Evolutionary conservation across 2,329 filamentous ascomycete genomes (phyloP), one percentile per base, ranked within the genome.

Genomic region (Epichloe baconii): DNA sequence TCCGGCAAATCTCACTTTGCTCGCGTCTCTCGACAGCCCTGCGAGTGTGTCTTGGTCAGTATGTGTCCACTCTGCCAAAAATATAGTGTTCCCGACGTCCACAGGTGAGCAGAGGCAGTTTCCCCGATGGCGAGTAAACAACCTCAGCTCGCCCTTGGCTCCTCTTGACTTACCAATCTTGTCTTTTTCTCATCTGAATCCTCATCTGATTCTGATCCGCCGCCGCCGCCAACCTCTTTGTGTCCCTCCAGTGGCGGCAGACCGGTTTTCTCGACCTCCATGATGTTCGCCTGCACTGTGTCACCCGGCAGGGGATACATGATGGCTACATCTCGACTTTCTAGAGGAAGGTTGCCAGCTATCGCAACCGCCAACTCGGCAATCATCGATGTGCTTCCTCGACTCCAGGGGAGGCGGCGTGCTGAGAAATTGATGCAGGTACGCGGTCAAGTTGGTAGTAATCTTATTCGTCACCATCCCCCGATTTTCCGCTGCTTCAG

Each of bases 331-430:
- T 97, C 93, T 56, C 93, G 81, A 58, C 88, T 93, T 68, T 98
- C 93, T 40, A 95, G 71, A 0, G 93, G 91, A 44, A 97, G 71
- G 64, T 96, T 94, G 53, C 84, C 79, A 0, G 87, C 82, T 56
- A 98, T 89, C 54, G 83, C 85, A 34, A 97, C 79, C 0, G 90
- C 88, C 48, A 97, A 77, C 68, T 96, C 90, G 50, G 96, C 78
- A 64, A 98, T 97, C 82, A 93, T 95, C 50, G 84, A 83, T 2
- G 90, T 86, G 55, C 88, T 89, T 48, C 88, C 57, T 91, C 84
- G n/a, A 97, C 77, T 8, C 89, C 90, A 82, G 70, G 0, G 88
- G 87, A 1, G 87, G 78, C 2, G 89, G 88, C 11, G 87, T 85
- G 52, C 80, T 77, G 47, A 97, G 74, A 61, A 87, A 82, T 61